Evolutionary conservation across 441 rosid genomes (phyloP).

Genomic region (Erodium chrysanthum): DNA sequence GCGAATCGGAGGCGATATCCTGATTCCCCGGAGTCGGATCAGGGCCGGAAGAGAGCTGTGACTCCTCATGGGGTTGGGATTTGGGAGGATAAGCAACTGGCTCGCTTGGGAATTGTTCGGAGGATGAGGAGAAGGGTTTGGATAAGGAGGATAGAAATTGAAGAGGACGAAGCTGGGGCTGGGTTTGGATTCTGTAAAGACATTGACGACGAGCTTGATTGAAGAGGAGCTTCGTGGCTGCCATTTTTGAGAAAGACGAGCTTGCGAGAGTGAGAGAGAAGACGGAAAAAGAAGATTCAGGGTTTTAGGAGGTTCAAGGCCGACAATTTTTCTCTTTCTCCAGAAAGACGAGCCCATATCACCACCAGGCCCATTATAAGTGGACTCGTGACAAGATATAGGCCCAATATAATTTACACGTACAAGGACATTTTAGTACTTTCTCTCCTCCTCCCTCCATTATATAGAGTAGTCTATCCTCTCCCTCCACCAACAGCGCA

Average conservation of each 20-base stretch:
- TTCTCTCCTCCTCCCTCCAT: not conserved
- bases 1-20: no score
- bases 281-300: not conserved
- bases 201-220: conserved; percentile 44
- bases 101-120: conserved; percentile 21
- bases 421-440: not conserved
- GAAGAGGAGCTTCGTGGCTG: conserved; percentile 42
- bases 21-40: no score
- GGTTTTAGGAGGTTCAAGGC: not conserved
- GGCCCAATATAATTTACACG: not conserved
- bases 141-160: conserved; percentile 19
- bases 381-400: not conserved
- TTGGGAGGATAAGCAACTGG: conserved; percentile 14
- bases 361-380: not conserved
- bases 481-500: no score
- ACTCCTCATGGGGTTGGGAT: no score
- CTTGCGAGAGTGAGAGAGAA: not conserved
- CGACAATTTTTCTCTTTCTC: not conserved
- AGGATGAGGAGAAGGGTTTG: conserved; percentile 31
- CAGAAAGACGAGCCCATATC: not conserved
- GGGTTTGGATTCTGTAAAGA: conserved; percentile 21
- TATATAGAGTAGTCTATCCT: no score
- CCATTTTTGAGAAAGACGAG: conserved; percentile 20
- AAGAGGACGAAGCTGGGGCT: conserved; percentile 22
- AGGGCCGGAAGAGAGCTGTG: no score